Evolutionary conservation across 2,329 filamentous ascomycete genomes (phyloP).

Genomic region (Plenodomus lindquistii): DNA sequence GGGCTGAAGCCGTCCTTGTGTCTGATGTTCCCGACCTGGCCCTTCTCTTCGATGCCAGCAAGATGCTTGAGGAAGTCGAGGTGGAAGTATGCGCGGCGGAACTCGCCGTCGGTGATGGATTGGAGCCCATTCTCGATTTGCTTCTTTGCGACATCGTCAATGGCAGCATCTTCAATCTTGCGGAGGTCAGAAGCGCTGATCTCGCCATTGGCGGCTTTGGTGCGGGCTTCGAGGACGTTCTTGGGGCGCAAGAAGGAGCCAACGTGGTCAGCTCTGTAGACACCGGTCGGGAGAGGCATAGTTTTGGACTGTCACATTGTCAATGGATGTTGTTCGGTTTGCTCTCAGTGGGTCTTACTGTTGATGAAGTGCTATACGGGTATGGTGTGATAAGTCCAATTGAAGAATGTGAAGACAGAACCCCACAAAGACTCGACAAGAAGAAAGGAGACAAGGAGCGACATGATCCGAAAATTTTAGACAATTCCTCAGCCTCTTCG

Average conservation of each 20-base stretch:
- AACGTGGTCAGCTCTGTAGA: conserved; percentile 58
- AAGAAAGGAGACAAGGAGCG: neutral
- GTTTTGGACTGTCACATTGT: neutral
- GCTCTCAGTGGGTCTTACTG: neutral
- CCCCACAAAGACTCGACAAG: neutral
- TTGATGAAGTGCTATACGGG: neutral
- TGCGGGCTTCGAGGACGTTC: conserved; percentile 54
- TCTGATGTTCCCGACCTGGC: conserved; percentile 50
- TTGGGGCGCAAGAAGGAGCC: conserved; percentile 59
- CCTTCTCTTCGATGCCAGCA: conserved; percentile 57
- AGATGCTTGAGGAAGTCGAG: conserved; percentile 62
- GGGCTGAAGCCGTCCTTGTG: conserved; percentile 54
- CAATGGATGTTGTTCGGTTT: conserved; percentile 1
- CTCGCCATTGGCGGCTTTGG: conserved; percentile 51
- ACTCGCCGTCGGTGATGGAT: conserved; percentile 61
- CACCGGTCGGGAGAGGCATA: conserved; percentile 46
- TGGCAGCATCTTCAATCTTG: conserved; percentile 56
- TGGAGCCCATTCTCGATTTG: conserved; percentile 56
- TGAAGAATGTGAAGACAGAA: conserved; percentile 1
- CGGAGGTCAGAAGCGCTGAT: conserved; percentile 52
- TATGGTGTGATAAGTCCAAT: neutral
- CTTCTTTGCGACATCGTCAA: conserved; percentile 53
- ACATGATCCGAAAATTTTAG: conserved; percentile 7
- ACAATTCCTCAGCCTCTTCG: conserved; percentile 4
- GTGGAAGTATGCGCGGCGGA: conserved; percentile 62